Conservation (phyloP, 208 protist species). For the Wallacemonas rigidus region DNA sequence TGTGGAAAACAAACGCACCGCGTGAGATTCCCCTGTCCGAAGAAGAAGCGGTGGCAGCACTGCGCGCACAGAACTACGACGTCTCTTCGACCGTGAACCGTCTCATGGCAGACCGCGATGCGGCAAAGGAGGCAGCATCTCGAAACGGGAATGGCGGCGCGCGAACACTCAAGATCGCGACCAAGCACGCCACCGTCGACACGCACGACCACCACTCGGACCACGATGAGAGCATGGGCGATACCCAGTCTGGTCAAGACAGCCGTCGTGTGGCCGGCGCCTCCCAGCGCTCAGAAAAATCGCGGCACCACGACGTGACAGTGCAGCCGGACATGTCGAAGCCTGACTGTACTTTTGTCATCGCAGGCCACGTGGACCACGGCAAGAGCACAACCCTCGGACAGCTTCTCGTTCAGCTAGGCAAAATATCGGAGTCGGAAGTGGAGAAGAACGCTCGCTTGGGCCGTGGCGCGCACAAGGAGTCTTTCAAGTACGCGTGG, state of each 20-base stretch:
- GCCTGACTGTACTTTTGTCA: slow-evolving; percentile 83
- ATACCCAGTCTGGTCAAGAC: slow-evolving; percentile 8
- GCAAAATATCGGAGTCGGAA: slow-evolving; percentile 60
- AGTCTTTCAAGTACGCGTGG: slow-evolving; percentile 97
- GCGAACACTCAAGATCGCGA: slow-evolving; percentile 22
- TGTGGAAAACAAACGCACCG: slow-evolving; percentile 45
- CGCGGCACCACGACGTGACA: slow-evolving; percentile 8
- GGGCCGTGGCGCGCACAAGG: slow-evolving; percentile 82
- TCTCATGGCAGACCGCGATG: slow-evolving; percentile 34
- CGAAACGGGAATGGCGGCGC: slow-evolving; percentile 21
- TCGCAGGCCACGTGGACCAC: slow-evolving; percentile 87
- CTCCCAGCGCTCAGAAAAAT: slow-evolving; percentile 9
- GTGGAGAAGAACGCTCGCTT: slow-evolving; percentile 91
- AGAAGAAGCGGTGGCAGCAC: slow-evolving; percentile 43
- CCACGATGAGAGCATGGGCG: slow-evolving; percentile 16
- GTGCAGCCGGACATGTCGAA: slow-evolving; percentile 34
- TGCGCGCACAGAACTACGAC: slow-evolving; percentile 71
- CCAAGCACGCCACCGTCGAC: slow-evolving; percentile 15
- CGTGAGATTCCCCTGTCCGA: slow-evolving; percentile 39
- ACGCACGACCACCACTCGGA: slow-evolving; percentile 6
- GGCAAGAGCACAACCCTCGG: slow-evolving; percentile 89
- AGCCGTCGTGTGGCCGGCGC: neutral
- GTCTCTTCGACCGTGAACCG: slow-evolving; percentile 28
- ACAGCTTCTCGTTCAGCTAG: slow-evolving; percentile 82
- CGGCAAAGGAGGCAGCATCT: slow-evolving; percentile 21